Base-by-base conservation (phyloP, 1,139 yeast species). In the Scheffersomyces lignicola region DNA sequence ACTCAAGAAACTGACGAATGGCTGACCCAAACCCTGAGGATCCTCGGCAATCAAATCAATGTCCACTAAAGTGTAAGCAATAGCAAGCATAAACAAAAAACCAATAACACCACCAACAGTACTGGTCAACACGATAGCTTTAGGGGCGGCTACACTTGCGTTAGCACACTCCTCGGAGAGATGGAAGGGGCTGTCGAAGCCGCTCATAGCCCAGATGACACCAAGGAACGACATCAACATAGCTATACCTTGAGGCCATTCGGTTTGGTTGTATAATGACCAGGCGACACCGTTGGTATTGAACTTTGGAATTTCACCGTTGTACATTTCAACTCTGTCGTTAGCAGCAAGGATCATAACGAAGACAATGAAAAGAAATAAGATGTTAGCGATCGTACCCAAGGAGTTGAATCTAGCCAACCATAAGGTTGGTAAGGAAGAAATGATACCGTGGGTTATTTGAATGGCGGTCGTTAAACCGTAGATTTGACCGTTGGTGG, bases 151-250 rank as follows among this genome's bases (percentile, higher is more conserved):
- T 22, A 64, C 60, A n/a, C 70, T 64, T 7, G 88, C 85, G 52
- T 81, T 80, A 29, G 81, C 63, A 49, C 85, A 78, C 51, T 82
- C 88, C 56, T 83, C 92, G 12, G 86, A 72, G 36, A 83, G 61
- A 50, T 83, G 89, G 65, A 81, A 82, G 0, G 89, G 85, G 14
- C 85, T 76, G 53, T 83, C 90, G 49, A 78, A 82, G 14, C 89
- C 89, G 31, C 83, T 74, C 83, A 82, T 80, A 23, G 84, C 78
- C 89, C 89, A 83, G 49, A 81, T 78, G 34, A 76, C 81, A 18
- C 87, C 82, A 50, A 80, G 60, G 54, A 80, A 81, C 13, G 79
- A 66, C 72, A 78, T 68, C 40, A 81, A 60, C 52, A 80, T 65
- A 18, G 84, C 72, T 32, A 80, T 65, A 33, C 89, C 89, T 36